Evolutionary conservation across 2,329 filamentous ascomycete species (phyloP).

Genomic region (Phialocephala subalpina): DNA sequence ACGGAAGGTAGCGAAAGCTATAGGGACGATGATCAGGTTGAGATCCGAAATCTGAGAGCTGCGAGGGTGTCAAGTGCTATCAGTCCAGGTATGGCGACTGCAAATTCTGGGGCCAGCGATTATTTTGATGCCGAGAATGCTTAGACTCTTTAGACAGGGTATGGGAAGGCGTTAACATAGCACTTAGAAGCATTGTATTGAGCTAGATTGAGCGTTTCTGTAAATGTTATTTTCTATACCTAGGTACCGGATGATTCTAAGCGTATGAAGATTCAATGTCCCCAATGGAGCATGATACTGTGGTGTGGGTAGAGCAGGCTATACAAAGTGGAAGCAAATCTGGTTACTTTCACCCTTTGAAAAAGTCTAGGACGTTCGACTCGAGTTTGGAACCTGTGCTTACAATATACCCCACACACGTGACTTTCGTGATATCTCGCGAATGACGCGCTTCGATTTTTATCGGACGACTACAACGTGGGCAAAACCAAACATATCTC

Average conservation of each 20-base stretch:
- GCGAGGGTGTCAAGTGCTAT: slow-evolving; percentile 21
- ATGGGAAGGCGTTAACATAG: neutral
- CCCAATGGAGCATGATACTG: neutral
- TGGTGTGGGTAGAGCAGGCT: neutral
- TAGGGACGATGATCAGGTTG: slow-evolving; percentile 29
- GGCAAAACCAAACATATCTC: neutral
- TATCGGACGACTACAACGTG: neutral
- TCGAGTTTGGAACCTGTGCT: too few relatives aligned
- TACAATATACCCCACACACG: neutral
- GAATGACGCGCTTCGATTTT: neutral
- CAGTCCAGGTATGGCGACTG: slow-evolving; percentile 18
- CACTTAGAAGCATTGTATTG: neutral
- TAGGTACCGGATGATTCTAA: neutral
- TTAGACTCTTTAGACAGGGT: neutral
- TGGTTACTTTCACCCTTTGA: too few relatives aligned
- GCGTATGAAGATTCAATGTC: neutral
- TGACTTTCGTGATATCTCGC: neutral
- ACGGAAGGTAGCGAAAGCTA: slow-evolving; percentile 21
- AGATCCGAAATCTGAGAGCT: slow-evolving; percentile 21
- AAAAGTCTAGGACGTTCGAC: too few relatives aligned
- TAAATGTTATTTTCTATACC: neutral
- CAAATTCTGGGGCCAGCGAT: slow-evolving; percentile 3
- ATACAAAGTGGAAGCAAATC: too few relatives aligned
- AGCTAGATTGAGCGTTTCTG: neutral
- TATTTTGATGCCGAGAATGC: slow-evolving; percentile 16